Evolutionary conservation across 2,329 filamentous ascomycete genomes (phyloP), one percentile per base, ranked within the genome.

Genomic region (Bipolaris zeicola): DNA sequence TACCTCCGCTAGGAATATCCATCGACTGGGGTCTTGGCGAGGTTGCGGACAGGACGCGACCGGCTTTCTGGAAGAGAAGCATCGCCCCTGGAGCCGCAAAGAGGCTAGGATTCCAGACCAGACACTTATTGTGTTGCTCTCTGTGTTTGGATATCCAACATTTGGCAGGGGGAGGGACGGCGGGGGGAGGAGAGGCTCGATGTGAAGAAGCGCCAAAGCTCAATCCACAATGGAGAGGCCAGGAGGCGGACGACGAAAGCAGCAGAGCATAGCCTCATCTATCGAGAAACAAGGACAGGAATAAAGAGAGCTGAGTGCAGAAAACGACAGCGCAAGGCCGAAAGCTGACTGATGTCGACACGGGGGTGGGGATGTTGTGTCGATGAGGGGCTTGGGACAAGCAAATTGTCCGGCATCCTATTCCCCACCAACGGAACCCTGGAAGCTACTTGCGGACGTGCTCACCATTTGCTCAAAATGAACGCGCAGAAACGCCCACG

Each of bases 371-470:
- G 34, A 22, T 48, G 45, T 26, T 14, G 20, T 47, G 45, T 34
- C 16, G 45, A 3, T 37, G 45, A 48, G 45, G 45, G 45, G 45
- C 33, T 47, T 20, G 22, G n/a, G 45, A 28, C 20, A 24, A 16
- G 34, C 20, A 37, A 26, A 20, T n/a, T 37, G 14, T n/a, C 39
- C n/a, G 22, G 34, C 34, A 20, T 37, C 34, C 14, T 13, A 11
- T 48, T 38, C 45, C 45, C 45, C 45, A 37, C 45, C 45, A 38
- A 48, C 22, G 10, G 18, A 28, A 38, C 20, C 45, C n/a, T 38
- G 18, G 45, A 24, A 38, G 20, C 34, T 22, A 18, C 11, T 38
- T n/a, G 45, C 34, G 34, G 28, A 26, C 45, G 34, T 34, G 34
- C 18, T 34, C n/a, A 28, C 34, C 45, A 26, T 48, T 37, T 26